Evolutionary conservation across 169 alveolate genomes (phyloP).

Genomic region (Eimeria acervulina): DNA sequence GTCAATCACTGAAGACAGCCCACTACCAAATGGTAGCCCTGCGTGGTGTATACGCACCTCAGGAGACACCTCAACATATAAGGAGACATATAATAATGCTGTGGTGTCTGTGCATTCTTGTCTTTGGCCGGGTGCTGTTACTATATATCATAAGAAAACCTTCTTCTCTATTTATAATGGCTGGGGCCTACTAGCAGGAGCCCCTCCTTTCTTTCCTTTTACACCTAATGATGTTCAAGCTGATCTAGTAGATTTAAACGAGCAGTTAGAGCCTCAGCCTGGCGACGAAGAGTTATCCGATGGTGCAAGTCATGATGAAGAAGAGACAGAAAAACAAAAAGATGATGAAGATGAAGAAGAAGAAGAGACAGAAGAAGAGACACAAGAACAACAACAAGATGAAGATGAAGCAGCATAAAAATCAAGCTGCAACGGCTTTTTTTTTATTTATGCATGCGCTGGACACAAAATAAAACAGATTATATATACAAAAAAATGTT

Average conservation of each 20-base stretch:
- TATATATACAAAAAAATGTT: too few relatives aligned
- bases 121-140: conserved; percentile 92
- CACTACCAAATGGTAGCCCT: conserved; percentile 28
- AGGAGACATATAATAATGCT: conserved; percentile 85
- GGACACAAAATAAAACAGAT: too few relatives aligned
- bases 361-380: background rate
- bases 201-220: conserved; percentile 89
- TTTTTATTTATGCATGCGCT: too few relatives aligned
- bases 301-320: background rate
- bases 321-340: background rate
- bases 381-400: too few relatives aligned
- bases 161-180: conserved; percentile 88
- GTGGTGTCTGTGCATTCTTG: conserved; percentile 84
- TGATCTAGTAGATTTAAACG: conserved; percentile 91
- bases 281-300: conserved; percentile 83
- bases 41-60: conserved; percentile 32
- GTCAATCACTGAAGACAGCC: conserved; percentile 24
- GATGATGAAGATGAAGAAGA: background rate
- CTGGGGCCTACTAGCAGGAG: conserved; percentile 88
- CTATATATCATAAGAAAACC: conserved; percentile 86
- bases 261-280: conserved; percentile 93
- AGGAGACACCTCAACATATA: conserved; percentile 61
- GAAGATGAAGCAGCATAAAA: too few relatives aligned
- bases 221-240: conserved; percentile 87
- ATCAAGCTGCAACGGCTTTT: too few relatives aligned